These are phyloP conservation scores for Termitomyces sp. DNA, from an alignment of 768 basidiomycete genomes.

Conservation along the genomic window DNA sequence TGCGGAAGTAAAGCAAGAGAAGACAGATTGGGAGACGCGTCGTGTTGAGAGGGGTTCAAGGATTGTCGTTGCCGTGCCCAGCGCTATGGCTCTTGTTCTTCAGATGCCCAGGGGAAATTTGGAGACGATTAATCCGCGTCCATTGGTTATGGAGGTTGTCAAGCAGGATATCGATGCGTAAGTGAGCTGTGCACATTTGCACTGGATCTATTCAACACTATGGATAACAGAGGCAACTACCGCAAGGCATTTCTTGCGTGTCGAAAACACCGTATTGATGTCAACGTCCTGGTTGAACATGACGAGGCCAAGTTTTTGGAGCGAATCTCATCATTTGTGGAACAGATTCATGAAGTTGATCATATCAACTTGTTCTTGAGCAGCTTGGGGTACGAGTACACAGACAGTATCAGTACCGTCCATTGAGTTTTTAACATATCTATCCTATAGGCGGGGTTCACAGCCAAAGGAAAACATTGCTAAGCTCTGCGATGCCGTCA, in stretches of 20 bases:
- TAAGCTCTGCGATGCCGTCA: slow-evolving; percentile 72
- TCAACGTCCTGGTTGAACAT: slow-evolving; percentile 84
- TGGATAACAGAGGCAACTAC: slow-evolving; percentile 56
- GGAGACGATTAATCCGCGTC: slow-evolving; percentile 91
- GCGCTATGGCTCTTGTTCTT: slow-evolving; percentile 81
- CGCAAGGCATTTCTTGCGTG: slow-evolving; percentile 87
- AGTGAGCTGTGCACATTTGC: slow-evolving; percentile 20
- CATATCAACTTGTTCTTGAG: slow-evolving; percentile 91
- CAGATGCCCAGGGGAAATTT: slow-evolving; percentile 98
- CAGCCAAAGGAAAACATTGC: slow-evolving; percentile 55
- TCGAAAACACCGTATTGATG: slow-evolving; percentile 89
- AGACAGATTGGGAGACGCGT: slow-evolving; percentile 56
- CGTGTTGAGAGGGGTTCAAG: slow-evolving; percentile 86
- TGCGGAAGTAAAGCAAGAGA: slow-evolving; percentile 21
- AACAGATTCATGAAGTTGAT: slow-evolving; percentile 87
- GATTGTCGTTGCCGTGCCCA: slow-evolving; percentile 86
- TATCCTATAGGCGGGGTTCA: slow-evolving; percentile 48
- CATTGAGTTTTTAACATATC: background rate
- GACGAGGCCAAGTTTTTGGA: slow-evolving; percentile 62
- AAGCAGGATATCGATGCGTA: slow-evolving; percentile 70
- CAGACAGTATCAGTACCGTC: slow-evolving; percentile 19
- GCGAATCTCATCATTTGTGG: slow-evolving; percentile 61
- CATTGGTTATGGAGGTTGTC: slow-evolving; percentile 84
- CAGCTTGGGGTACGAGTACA: slow-evolving; percentile 55
- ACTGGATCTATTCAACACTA: background rate